phyloP scores from a whole-genome alignment of 2,329 filamentous ascomycete genomes.

The Penicillium frequentans region DNA sequence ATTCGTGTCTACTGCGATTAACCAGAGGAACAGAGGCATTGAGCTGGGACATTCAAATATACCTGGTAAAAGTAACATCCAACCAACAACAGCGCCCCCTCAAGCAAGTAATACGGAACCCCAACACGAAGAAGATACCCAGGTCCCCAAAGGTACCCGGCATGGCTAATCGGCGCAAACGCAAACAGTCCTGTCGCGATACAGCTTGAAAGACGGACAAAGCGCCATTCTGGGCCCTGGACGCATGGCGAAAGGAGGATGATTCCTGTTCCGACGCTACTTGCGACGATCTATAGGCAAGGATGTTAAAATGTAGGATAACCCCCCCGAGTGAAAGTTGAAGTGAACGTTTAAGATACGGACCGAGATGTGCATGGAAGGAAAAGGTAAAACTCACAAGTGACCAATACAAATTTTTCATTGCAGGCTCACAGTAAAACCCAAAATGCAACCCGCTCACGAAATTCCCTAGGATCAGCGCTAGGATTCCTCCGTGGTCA shows the following conservation, averaged over 20 bases:
- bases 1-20: conserved; percentile 11
- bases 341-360: neutral
- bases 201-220: conserved; percentile 28
- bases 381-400: conserved; percentile 28
- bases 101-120: conserved; percentile 34
- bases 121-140: conserved; percentile 25
- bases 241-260: conserved; percentile 38
- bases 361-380: neutral
- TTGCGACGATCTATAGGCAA: conserved; percentile 25
- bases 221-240: conserved; percentile 29
- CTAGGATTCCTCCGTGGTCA: conserved; percentile 37
- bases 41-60: no score
- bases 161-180: conserved; percentile 36
- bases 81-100: conserved; percentile 32
- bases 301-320: neutral
- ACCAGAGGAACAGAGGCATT: no score
- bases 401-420: conserved; percentile 35
- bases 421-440: conserved; percentile 33
- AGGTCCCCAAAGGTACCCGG: conserved; percentile 25
- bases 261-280: conserved; percentile 30
- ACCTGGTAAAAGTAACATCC: conserved; percentile 29
- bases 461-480: conserved; percentile 35
- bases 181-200: conserved; percentile 33
- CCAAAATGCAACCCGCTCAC: conserved; percentile 37
- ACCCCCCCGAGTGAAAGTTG: neutral